Evolutionary conservation across 2,329 filamentous ascomycete species (phyloP).

Genomic region (Massarina eburnea): DNA sequence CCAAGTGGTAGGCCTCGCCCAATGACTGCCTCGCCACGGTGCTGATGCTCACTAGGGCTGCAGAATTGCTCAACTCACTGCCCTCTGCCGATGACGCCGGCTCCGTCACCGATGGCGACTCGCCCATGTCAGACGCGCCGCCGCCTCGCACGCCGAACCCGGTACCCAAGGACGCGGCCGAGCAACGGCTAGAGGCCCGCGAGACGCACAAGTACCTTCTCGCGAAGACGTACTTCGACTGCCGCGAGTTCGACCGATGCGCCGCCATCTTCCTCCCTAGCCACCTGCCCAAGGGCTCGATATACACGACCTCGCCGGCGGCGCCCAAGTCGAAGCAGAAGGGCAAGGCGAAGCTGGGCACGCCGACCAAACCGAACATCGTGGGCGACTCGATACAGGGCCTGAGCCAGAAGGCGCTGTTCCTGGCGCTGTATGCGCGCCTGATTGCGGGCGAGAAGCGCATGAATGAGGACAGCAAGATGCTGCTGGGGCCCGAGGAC

Average conservation of each 20-base stretch:
- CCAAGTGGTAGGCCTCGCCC: constrained; percentile 73
- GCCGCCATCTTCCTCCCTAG: constrained; percentile 86
- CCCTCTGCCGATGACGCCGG: constrained; percentile 55
- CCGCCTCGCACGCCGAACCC: constrained; percentile 47
- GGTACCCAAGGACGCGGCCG: constrained; percentile 64
- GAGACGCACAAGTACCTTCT: constrained; percentile 84
- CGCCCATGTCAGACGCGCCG: constrained; percentile 58
- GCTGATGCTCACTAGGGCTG: constrained; percentile 66
- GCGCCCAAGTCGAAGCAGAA: constrained; percentile 52
- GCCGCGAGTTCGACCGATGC: constrained; percentile 91
- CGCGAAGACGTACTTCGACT: constrained; percentile 93
- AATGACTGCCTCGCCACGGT: constrained; percentile 4
- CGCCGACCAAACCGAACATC: constrained; percentile 39
- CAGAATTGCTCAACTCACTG: constrained; percentile 87
- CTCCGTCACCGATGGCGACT: constrained; percentile 62
- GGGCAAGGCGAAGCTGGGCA: constrained; percentile 57
- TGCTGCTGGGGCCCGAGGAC: constrained; percentile 93
- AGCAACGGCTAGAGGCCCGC: constrained; percentile 73
- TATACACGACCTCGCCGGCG: constrained; percentile 50
- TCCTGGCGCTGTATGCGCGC: constrained; percentile 89
- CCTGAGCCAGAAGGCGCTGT: constrained; percentile 88
- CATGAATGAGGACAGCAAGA: constrained; percentile 94
- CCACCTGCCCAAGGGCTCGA: constrained; percentile 68
- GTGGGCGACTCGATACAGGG: constrained; percentile 45
- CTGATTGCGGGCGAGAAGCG: constrained; percentile 93